Evolutionary conservation across 2,329 filamentous ascomycete genomes (phyloP).

Genomic region (Kalmusia sp.): DNA sequence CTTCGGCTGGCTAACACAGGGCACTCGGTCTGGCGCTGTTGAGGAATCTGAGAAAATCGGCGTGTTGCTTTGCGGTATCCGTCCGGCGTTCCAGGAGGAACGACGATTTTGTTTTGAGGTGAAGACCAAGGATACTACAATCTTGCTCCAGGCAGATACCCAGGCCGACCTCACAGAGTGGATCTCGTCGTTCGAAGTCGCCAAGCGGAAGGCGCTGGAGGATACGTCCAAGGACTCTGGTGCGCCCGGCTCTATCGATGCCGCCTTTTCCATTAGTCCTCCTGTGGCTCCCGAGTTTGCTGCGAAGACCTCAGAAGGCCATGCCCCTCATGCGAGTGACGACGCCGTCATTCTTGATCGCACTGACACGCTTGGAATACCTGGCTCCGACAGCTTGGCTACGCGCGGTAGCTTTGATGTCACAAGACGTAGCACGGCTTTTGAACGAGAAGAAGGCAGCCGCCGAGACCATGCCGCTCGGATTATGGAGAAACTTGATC

Average conservation of each 20-base stretch:
- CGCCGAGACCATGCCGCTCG: constrained; percentile 82
- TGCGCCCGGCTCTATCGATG: constrained; percentile 60
- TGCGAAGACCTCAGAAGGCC: constrained; percentile 75
- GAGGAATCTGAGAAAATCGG: constrained; percentile 97
- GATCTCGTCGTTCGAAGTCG: constrained; percentile 91
- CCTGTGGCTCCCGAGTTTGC: constrained; percentile 91
- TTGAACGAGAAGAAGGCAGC: constrained; percentile 71
- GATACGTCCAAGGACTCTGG: constrained; percentile 63
- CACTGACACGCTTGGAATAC: constrained; percentile 69
- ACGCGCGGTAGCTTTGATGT: constrained; percentile 78
- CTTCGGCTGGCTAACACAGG: constrained; percentile 92
- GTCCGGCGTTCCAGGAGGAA: constrained; percentile 90
- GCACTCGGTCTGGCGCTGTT: constrained; percentile 79
- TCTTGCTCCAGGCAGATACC: constrained; percentile 90
- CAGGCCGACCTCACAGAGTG: constrained; percentile 92
- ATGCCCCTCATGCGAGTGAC: constrained; percentile 61
- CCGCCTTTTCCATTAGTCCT: constrained; percentile 91
- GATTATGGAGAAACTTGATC: constrained; percentile 91
- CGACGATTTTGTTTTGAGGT: constrained; percentile 97
- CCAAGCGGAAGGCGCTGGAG: constrained; percentile 91
- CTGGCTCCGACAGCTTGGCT: constrained; percentile 62
- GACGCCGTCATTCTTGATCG: constrained; percentile 65
- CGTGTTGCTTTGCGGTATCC: constrained; percentile 89
- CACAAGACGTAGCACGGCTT: constrained; percentile 59
- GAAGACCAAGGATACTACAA: constrained; percentile 93